Conservation (phyloP, 805 yeast genomes). For the Myxozyma lipomycoides region DNA sequence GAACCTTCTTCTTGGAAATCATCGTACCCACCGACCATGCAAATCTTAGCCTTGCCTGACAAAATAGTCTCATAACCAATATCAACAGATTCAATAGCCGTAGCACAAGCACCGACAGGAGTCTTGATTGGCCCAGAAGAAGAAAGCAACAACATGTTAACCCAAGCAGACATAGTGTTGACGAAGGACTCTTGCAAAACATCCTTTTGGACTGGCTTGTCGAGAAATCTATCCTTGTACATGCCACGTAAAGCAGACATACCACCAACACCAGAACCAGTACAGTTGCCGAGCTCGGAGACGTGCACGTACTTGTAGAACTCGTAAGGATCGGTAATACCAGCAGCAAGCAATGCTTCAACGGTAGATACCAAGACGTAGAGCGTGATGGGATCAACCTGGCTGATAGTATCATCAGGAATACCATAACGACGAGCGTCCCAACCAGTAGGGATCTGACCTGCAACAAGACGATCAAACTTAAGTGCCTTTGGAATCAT, state of each 20-base stretch:
- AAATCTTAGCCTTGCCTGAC: constrained; percentile 91
- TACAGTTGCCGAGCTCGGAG: constrained; percentile 97
- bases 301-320: constrained; percentile 97
- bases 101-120: constrained; percentile 99
- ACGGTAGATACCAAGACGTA: constrained; percentile 90
- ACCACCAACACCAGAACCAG: constrained; percentile 99
- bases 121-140: constrained; percentile 99
- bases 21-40: constrained; percentile 98
- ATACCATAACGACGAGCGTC: constrained; percentile 92
- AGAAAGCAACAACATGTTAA: constrained; percentile 92
- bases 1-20: constrained; percentile 99
- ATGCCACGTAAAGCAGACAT: constrained; percentile 93
- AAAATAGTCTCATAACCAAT: constrained; percentile 90
- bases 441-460: constrained; percentile 99
- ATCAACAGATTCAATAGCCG: constrained; percentile 96
- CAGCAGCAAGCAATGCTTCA: constrained; percentile 89
- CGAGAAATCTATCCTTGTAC: constrained; percentile 93
- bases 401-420: constrained; percentile 83
- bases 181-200: constrained; percentile 96
- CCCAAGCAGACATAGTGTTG: constrained; percentile 99
- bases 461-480: constrained; percentile 60
- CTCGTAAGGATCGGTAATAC: constrained; percentile 98
- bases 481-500: constrained; percentile 83
- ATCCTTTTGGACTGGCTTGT: constrained; percentile 94
- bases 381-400: constrained; percentile 94